Evolutionary conservation across 345 rosid genomes (phyloP).

Genomic region (Salix caprea): DNA sequence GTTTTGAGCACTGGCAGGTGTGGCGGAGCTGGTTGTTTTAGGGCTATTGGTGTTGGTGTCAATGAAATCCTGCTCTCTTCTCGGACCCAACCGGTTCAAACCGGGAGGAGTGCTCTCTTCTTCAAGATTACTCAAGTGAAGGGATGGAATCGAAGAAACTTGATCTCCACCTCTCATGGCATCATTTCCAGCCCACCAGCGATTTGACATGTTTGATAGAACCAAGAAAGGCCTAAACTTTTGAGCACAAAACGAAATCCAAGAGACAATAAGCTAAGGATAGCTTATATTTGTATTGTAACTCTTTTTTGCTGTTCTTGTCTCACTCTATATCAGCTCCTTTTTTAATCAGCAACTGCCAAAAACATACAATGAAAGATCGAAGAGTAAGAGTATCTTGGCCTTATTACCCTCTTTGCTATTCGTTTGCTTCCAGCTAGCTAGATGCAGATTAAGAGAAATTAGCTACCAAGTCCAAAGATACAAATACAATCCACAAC

Average conservation of each 20-base stretch:
- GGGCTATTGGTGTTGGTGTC: conserved; percentile 26
- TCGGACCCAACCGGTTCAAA: conserved; percentile 35
- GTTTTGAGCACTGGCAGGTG: conserved; percentile 20
- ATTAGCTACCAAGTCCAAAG: conserved; percentile 13
- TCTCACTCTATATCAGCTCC: neutral
- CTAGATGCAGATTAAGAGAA: conserved; percentile 7
- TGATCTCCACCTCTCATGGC: conserved; percentile 62
- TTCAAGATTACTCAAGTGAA: conserved; percentile 44
- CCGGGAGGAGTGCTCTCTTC: conserved; percentile 14
- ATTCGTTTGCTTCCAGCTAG: neutral
- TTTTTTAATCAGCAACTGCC: conserved; percentile 3
- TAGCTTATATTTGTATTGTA: neutral
- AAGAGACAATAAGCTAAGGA: neutral
- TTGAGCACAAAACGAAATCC: neutral
- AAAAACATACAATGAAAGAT: neutral
- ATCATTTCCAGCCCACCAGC: conserved; percentile 80
- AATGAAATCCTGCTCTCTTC: conserved; percentile 55
- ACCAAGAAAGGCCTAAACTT: neutral
- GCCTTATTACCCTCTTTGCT: neutral
- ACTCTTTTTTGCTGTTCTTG: neutral
- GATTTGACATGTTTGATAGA: conserved; percentile 56
- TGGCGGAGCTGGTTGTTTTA: conserved; percentile 34
- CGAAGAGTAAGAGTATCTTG: neutral
- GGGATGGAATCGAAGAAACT: conserved; percentile 43
- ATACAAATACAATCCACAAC: conserved; percentile 19